Evolutionary conservation across 1,139 yeast species (phyloP).

Genomic region (Ogataea hybrid): DNA sequence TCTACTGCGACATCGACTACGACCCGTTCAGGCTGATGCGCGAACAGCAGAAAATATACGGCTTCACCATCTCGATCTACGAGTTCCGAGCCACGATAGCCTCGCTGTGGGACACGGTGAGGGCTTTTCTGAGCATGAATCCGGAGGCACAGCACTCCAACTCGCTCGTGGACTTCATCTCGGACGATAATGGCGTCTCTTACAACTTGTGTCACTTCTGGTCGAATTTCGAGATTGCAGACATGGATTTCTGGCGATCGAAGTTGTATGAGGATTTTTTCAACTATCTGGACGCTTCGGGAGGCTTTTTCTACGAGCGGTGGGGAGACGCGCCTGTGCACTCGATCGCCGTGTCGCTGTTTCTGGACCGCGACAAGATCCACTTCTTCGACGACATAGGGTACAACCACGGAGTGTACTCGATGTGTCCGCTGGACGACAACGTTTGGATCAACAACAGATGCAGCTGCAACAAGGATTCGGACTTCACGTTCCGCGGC

Average conservation of each 20-base stretch:
- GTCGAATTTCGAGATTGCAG: constrained; percentile 57
- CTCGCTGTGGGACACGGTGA: constrained; percentile 50
- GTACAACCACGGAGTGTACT: constrained; percentile 52
- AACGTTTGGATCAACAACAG: constrained; percentile 41
- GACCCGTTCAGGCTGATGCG: constrained; percentile 55
- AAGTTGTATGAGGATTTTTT: constrained; percentile 47
- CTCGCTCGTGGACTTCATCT: constrained; percentile 49
- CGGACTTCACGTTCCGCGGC: constrained; percentile 53
- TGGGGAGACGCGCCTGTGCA: constrained; percentile 68
- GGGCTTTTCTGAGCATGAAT: constrained; percentile 44
- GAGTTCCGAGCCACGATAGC: constrained; percentile 45
- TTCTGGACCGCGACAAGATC: constrained; percentile 42
- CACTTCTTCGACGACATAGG: constrained; percentile 59
- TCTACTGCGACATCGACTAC: constrained; percentile 46
- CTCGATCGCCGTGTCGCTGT: constrained; percentile 53
- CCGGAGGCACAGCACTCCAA: constrained; percentile 47
- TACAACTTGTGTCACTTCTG: constrained; percentile 61
- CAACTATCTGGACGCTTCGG: constrained; percentile 45
- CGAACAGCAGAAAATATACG: constrained; percentile 46
- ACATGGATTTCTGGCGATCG: constrained; percentile 51
- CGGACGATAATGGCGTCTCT: constrained; percentile 46
- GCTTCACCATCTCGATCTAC: constrained; percentile 50
- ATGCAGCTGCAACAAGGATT: constrained; percentile 50
- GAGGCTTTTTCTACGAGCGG: constrained; percentile 60
- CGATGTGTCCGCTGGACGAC: constrained; percentile 54